Conservation (phyloP, 2,329 filamentous ascomycete genomes). For the Aspergillus fumigatus region DNA sequence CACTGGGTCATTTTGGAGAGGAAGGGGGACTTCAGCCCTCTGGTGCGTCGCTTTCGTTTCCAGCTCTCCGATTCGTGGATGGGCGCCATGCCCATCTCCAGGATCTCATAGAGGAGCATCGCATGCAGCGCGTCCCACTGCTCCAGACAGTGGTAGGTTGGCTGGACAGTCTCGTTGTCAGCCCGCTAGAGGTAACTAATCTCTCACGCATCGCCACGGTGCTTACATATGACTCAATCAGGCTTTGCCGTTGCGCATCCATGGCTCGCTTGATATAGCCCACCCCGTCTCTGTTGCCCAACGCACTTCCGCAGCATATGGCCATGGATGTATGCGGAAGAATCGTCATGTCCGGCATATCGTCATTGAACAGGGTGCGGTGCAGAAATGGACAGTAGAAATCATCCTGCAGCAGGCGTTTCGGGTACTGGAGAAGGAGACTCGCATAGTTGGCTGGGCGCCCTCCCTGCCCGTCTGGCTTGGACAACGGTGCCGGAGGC, state of each 20-base stretch:
- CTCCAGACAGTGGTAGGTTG: slow-evolving; percentile 7
- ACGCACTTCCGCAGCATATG: slow-evolving; percentile 17
- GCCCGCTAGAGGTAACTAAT: not conserved
- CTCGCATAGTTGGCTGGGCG: not conserved
- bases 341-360: slow-evolving; percentile 16
- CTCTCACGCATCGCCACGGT: not conserved
- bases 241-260: slow-evolving; percentile 15
- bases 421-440: slow-evolving; percentile 16
- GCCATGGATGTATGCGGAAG: slow-evolving; percentile 19
- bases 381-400: slow-evolving; percentile 17
- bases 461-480: not conserved
- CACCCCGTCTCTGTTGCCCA: slow-evolving; percentile 8
- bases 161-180: not conserved
- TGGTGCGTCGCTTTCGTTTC: slow-evolving; percentile 13
- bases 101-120: slow-evolving; percentile 20
- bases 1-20: slow-evolving; percentile 15
- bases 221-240: slow-evolving; percentile 14
- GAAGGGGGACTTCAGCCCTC: slow-evolving; percentile 16
- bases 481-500: not conserved
- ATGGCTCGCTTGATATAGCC: slow-evolving; percentile 16
- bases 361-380: slow-evolving; percentile 13
- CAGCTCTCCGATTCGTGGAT: slow-evolving; percentile 7
- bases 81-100: slow-evolving; percentile 11
- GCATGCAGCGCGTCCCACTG: slow-evolving; percentile 19
- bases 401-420: slow-evolving; percentile 9